Percentiles rank a stretch among this genome's conserved stretches.
Conservation (phyloP, 805 yeast genomes). For the Candida maesae region DNA sequence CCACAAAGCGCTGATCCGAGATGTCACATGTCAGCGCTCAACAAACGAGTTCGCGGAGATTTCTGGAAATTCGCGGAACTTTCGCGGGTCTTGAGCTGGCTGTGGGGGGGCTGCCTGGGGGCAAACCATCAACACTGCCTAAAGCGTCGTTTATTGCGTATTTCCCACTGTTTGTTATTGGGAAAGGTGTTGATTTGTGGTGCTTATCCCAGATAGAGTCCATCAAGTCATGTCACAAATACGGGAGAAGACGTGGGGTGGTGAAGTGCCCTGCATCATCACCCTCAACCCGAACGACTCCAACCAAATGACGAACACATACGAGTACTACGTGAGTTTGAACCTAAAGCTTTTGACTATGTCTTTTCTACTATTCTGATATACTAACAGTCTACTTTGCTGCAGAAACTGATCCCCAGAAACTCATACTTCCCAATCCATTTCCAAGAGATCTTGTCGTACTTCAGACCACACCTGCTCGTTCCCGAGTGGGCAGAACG, state of each 20-base stretch:
- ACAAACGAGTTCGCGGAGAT: too few species aligned
- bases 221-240: conserved; percentile 27
- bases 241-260: conserved; percentile 48
- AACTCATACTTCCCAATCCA: conserved; percentile 50
- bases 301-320: conserved; percentile 17
- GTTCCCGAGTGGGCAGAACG: conserved; percentile 25
- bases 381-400: not conserved
- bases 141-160: not conserved
- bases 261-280: conserved; percentile 44
- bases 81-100: too few species aligned
- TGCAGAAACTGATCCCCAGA: conserved; percentile 33
- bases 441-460: conserved; percentile 34
- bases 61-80: too few species aligned
- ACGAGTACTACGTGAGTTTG: conserved; percentile 10
- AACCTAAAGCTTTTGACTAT: too few species aligned
- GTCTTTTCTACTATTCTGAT: not conserved
- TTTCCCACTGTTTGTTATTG: not conserved
- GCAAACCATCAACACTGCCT: too few species aligned
- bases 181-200: too few species aligned
- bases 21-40: too few species aligned
- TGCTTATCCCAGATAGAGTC: not conserved
- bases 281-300: conserved; percentile 24
- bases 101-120: too few species aligned
- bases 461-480: conserved; percentile 34
- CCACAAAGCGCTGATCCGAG: too few species aligned